These are phyloP conservation scores for Tetrahymena malaccensis DNA, from an alignment of 73 alveolate genomes.

Conservation along the genomic window DNA sequence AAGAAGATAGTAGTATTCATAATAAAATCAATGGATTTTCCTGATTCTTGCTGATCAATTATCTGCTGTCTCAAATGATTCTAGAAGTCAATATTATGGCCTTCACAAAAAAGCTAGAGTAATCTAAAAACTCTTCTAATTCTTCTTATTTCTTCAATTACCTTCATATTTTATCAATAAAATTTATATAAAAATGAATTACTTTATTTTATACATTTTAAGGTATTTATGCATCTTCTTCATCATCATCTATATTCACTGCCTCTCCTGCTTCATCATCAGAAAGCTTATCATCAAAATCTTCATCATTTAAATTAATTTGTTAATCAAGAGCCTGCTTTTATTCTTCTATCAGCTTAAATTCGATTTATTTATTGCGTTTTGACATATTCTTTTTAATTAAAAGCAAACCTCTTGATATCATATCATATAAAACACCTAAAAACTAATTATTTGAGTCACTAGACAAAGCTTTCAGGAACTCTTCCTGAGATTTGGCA, in stretches of 20 bases:
- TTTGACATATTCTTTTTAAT: slow-evolving; percentile 22
- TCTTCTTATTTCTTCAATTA: neutral
- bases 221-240: neutral
- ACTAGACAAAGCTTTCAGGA: slow-evolving; percentile 27
- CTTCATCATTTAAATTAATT: neutral
- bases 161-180: neutral
- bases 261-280: neutral
- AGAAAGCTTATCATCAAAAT: slow-evolving; percentile 7
- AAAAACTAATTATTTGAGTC: slow-evolving; percentile 33
- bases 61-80: slow-evolving; percentile 62
- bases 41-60: slow-evolving; percentile 50
- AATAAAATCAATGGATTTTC: slow-evolving; percentile 54
- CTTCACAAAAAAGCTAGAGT: slow-evolving; percentile 72
- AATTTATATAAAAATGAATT: neutral
- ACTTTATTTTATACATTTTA: neutral
- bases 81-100: slow-evolving; percentile 58
- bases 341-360: slow-evolving; percentile 1
- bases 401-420: slow-evolving; percentile 10
- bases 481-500: slow-evolving; percentile 33
- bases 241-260: neutral
- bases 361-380: slow-evolving; percentile 6
- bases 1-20: slow-evolving; percentile 34
- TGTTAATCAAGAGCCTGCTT: neutral
- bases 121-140: slow-evolving; percentile 57
- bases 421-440: slow-evolving; percentile 15